These are phyloP conservation scores for Cercospora sp. DNA, from an alignment of 2,329 filamentous ascomycete species.

Conservation along the genomic window DNA sequence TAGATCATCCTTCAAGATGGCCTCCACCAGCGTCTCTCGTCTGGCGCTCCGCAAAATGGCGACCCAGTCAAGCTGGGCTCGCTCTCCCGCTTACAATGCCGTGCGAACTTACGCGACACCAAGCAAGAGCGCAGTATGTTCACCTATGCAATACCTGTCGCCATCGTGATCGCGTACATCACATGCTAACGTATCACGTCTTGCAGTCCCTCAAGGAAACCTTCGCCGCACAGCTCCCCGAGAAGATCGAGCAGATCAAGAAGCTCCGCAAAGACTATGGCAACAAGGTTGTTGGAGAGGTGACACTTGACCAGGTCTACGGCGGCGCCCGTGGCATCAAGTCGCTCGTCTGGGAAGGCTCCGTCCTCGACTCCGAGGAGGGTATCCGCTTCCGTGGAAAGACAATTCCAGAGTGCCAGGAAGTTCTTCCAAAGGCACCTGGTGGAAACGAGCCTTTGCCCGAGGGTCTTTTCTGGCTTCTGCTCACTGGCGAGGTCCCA, in stretches of 20 bases:
- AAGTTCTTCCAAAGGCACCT: slow-evolving; percentile 93
- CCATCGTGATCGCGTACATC: not conserved
- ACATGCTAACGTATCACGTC: slow-evolving; percentile 1
- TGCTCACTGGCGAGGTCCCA: slow-evolving; percentile 96
- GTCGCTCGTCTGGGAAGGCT: slow-evolving; percentile 97
- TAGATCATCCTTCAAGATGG: slow-evolving; percentile 32
- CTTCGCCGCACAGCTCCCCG: slow-evolving; percentile 92
- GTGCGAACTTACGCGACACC: slow-evolving; percentile 91
- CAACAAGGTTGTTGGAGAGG: slow-evolving; percentile 92
- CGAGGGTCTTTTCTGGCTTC: slow-evolving; percentile 99
- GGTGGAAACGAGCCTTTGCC: slow-evolving; percentile 96
- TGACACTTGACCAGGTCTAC: slow-evolving; percentile 99
- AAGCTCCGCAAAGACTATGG: slow-evolving; percentile 95
- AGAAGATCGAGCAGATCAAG: slow-evolving; percentile 99
- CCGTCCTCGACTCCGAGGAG: slow-evolving; percentile 96
- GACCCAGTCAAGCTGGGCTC: slow-evolving; percentile 61
- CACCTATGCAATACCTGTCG: not conserved
- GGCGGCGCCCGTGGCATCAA: slow-evolving; percentile 99
- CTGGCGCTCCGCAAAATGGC: slow-evolving; percentile 75
- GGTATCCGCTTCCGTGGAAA: slow-evolving; percentile 99
- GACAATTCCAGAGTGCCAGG: slow-evolving; percentile 98
- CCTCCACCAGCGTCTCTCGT: slow-evolving; percentile 48
- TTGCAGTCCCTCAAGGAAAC: slow-evolving; percentile 92
- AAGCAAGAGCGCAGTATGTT: slow-evolving; percentile 79
- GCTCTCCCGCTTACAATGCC: slow-evolving; percentile 70